Conservation (phyloP, 805 yeast species). For the Candida piceae region DNA sequence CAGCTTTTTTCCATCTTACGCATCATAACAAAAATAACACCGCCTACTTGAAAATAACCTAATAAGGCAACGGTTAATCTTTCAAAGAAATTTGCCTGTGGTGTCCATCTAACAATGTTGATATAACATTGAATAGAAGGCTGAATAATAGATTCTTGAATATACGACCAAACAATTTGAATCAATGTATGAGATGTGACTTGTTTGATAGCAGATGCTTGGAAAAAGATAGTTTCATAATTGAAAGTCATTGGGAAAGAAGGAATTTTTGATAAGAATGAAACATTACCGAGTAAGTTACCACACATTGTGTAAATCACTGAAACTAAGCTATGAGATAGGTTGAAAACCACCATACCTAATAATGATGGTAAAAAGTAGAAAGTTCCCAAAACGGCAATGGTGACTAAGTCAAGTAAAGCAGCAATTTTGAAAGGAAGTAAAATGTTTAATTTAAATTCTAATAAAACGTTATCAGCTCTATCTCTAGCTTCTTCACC, state of each 20-base stretch:
- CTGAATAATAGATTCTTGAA: not conserved
- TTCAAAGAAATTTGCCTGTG: slow-evolving; percentile 15
- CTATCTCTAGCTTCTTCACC: no score
- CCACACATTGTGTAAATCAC: not conserved
- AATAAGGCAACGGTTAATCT: slow-evolving; percentile 11
- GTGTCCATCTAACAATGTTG: slow-evolving; percentile 20
- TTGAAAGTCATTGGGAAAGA: not conserved
- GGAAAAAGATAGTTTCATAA: not conserved
- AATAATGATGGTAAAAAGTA: slow-evolving; percentile 22
- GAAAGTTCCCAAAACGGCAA: slow-evolving; percentile 17
- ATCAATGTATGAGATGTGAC: not conserved
- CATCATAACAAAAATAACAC: slow-evolving; percentile 15
- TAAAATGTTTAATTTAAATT: slow-evolving; percentile 10
- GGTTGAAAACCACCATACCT: slow-evolving; percentile 18
- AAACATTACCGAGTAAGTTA: slow-evolving; percentile 1
- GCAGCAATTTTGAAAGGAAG: slow-evolving; percentile 18
- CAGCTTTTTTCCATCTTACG: slow-evolving; percentile 23
- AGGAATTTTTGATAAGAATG: not conserved
- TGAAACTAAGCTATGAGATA: slow-evolving; percentile 7
- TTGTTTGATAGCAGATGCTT: not conserved
- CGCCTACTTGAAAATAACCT: slow-evolving; percentile 17
- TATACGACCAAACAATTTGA: not conserved
- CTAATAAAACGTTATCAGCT: slow-evolving; percentile 10
- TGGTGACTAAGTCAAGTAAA: slow-evolving; percentile 17
- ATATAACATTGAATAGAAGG: slow-evolving; percentile 9